Conservation (phyloP, 148 eudicot species). For the Rhododendron molle region DNA sequence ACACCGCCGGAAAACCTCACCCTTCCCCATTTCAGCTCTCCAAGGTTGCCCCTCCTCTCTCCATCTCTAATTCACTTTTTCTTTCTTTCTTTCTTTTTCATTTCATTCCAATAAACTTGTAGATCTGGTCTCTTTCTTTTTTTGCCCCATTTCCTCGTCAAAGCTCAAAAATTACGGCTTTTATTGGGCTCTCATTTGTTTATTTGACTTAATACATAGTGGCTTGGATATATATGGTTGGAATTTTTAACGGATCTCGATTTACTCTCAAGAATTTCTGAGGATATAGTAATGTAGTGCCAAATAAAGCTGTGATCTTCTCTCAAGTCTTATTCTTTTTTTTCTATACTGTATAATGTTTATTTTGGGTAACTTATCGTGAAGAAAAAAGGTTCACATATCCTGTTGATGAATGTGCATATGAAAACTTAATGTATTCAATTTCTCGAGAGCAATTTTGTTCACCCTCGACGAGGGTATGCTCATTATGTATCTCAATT, state of each 20-base stretch:
- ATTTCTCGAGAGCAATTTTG: background rate
- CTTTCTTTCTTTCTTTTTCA: background rate
- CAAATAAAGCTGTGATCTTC: background rate
- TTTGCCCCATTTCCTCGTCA: background rate
- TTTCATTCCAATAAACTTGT: background rate
- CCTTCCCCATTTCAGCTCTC: constrained; percentile 6
- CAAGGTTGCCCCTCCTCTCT: background rate
- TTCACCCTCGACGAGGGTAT: background rate
- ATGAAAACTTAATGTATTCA: background rate
- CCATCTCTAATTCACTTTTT: background rate
- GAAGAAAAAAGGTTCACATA: background rate
- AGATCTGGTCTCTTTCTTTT: constrained; percentile 14
- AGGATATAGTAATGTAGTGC: background rate
- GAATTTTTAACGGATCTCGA: constrained; percentile 6
- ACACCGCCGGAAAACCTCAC: background rate
- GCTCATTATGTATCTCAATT: no score
- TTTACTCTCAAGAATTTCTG: background rate
- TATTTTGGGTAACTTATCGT: background rate
- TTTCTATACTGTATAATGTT: background rate
- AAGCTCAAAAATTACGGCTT: background rate
- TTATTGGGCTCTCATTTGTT: background rate
- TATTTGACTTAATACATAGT: background rate
- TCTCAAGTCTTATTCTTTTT: background rate
- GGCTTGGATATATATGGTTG: background rate
- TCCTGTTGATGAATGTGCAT: background rate